Evolutionary conservation across 495 filamentous ascomycete genomes (phyloP).

Genomic region (Trichocladium uniseriatum): DNA sequence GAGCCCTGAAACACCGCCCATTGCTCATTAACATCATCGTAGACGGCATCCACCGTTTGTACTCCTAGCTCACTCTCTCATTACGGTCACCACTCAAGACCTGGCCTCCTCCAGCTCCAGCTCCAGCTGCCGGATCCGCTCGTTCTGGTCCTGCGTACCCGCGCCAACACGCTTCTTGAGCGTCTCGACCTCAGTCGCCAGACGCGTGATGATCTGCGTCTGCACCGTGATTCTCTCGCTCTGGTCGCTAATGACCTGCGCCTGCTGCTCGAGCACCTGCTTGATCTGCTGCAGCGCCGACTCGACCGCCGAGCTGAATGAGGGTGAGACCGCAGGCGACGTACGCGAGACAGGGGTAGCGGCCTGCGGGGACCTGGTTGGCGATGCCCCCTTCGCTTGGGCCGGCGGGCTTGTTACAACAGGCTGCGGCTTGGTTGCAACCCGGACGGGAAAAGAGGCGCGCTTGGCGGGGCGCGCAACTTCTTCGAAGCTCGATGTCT

Average conservation of each 20-base stretch:
- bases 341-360: slow-evolving; percentile 12
- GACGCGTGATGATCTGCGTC: slow-evolving; percentile 50
- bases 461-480: slow-evolving; percentile 49
- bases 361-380: slow-evolving; percentile 24
- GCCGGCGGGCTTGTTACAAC: slow-evolving; percentile 22
- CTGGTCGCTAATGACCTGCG: slow-evolving; percentile 46
- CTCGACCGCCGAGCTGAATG: slow-evolving; percentile 26
- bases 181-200: slow-evolving; percentile 60
- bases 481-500: slow-evolving; percentile 76
- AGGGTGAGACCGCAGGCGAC: slow-evolving; percentile 6
- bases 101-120: slow-evolving; percentile 52
- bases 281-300: slow-evolving; percentile 53
- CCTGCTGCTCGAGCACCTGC: slow-evolving; percentile 52
- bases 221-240: slow-evolving; percentile 51
- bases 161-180: slow-evolving; percentile 57
- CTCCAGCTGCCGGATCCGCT: slow-evolving; percentile 60
- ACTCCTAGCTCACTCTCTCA: neutral
- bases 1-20: neutral
- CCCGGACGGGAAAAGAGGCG: slow-evolving; percentile 19
- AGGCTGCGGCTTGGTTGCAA: slow-evolving; percentile 22
- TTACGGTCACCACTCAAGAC: slow-evolving; percentile 19
- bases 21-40: slow-evolving; percentile 6
- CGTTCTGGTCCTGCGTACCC: slow-evolving; percentile 51
- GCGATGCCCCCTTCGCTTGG: slow-evolving; percentile 26
- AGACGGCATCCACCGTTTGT: neutral